Evolutionary conservation across 2,329 filamentous ascomycete species (phyloP).

Genomic region (Scolecobasidium constrictum): DNA sequence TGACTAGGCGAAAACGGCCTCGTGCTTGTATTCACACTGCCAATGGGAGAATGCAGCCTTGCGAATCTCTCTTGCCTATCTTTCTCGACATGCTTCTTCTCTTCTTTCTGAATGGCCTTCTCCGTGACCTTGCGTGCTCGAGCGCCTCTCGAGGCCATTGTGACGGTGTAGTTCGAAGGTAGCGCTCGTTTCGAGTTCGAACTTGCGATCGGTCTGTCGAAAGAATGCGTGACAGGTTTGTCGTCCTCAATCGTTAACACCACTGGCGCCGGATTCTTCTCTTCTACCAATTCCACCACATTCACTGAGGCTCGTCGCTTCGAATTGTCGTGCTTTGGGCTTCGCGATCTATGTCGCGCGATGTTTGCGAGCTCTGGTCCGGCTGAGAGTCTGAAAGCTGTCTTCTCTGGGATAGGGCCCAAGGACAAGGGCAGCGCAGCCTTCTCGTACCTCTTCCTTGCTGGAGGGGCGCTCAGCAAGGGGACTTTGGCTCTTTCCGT

Average conservation of each 20-base stretch:
- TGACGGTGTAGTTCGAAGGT: background rate
- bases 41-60: conserved; percentile 1
- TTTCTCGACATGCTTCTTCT: conserved; percentile 22
- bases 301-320: too few relatives aligned
- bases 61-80: conserved; percentile 6
- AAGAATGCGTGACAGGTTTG: background rate
- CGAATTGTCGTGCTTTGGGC: too few relatives aligned
- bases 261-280: background rate
- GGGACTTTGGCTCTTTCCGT: background rate
- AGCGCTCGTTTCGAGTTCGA: background rate
- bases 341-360: background rate
- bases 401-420: too few relatives aligned
- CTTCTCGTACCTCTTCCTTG: background rate
- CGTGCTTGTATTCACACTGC: background rate
- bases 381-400: background rate
- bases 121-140: conserved; percentile 27
- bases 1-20: background rate
- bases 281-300: too few relatives aligned
- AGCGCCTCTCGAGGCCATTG: conserved; percentile 30
- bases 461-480: background rate
- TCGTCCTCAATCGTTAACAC: background rate
- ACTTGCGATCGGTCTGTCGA: background rate
- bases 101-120: conserved; percentile 28
- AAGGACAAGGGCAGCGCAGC: too few relatives aligned
- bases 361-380: background rate